Percentiles rank a stretch among this genome's conserved stretches.
Conservation (phyloP, 441 rosid species). For the Arabidopsis hybrid region DNA sequence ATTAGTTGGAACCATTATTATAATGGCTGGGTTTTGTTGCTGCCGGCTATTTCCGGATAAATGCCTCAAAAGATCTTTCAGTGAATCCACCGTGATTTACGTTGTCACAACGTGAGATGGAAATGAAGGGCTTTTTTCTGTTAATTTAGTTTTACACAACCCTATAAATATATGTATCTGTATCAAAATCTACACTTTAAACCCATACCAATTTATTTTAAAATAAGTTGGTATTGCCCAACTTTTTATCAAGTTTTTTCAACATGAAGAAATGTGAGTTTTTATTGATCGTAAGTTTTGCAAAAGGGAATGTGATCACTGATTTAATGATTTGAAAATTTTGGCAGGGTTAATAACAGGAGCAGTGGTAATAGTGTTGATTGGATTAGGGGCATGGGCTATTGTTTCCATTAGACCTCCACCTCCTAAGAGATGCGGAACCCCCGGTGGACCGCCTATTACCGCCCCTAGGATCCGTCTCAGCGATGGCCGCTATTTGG, state of each 20-base stretch:
- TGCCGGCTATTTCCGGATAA: slow-evolving; percentile 31
- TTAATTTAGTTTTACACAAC: background rate
- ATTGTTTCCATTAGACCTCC: slow-evolving; percentile 61
- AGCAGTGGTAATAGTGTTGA: slow-evolving; percentile 31
- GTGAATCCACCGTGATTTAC: slow-evolving; percentile 31
- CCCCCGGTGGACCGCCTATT: slow-evolving; percentile 68
- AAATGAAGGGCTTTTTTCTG: background rate
- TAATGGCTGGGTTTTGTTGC: slow-evolving; percentile 22
- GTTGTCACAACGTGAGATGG: slow-evolving; percentile 24
- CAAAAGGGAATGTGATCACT: slow-evolving; percentile 1
- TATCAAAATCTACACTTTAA: background rate
- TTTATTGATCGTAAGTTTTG: background rate
- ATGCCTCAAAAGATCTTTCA: slow-evolving; percentile 2
- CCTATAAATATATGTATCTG: slow-evolving; percentile 16
- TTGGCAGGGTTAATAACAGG: slow-evolving; percentile 49
- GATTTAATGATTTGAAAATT: background rate
- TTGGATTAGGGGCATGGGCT: slow-evolving; percentile 54
- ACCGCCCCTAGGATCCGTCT: slow-evolving; percentile 74
- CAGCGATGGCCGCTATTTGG: slow-evolving; percentile 75
- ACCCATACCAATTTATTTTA: slow-evolving; percentile 27
- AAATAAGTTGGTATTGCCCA: slow-evolving; percentile 24
- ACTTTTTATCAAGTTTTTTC: background rate
- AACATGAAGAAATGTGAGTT: slow-evolving; percentile 44
- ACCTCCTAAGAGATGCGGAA: slow-evolving; percentile 59
- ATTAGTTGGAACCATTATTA: background rate